Conservation (phyloP, 2,329 filamentous ascomycete genomes). For the Ophiocordyceps unilateralis region DNA sequence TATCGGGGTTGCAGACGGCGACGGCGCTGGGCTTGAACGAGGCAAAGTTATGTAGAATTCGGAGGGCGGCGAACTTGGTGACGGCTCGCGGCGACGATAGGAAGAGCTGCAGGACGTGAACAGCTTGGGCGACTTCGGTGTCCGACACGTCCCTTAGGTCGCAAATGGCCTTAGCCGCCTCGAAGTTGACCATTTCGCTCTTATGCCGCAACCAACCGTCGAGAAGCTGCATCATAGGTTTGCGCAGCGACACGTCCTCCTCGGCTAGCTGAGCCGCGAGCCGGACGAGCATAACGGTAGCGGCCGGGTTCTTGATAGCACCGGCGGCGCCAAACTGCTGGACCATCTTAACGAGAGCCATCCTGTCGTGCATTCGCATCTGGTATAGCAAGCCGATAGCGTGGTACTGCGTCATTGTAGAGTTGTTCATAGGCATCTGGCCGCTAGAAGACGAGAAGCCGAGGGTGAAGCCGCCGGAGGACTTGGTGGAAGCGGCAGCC, state of each 20-base stretch:
- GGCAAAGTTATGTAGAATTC: slow-evolving; percentile 90
- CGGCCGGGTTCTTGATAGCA: slow-evolving; percentile 86
- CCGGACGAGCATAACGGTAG: slow-evolving; percentile 80
- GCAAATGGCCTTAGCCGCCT: slow-evolving; percentile 95
- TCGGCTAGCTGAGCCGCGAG: slow-evolving; percentile 86
- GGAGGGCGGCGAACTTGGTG: slow-evolving; percentile 92
- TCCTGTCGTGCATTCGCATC: slow-evolving; percentile 92
- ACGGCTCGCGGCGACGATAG: slow-evolving; percentile 87
- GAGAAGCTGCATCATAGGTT: slow-evolving; percentile 92
- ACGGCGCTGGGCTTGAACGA: slow-evolving; percentile 92
- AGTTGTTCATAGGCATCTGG: slow-evolving; percentile 70
- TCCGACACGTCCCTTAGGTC: slow-evolving; percentile 88
- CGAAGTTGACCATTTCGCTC: slow-evolving; percentile 99
- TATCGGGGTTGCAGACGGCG: slow-evolving; percentile 88
- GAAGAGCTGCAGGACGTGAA: slow-evolving; percentile 92
- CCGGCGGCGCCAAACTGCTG: slow-evolving; percentile 90
- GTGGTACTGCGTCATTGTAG: slow-evolving; percentile 97
- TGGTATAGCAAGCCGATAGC: slow-evolving; percentile 94
- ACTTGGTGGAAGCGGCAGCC: slow-evolving; percentile 79
- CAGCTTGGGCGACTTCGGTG: slow-evolving; percentile 75
- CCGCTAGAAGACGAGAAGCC: slow-evolving; percentile 73
- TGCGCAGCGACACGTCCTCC: slow-evolving; percentile 75
- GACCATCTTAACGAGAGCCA: slow-evolving; percentile 99
- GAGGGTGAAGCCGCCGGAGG: slow-evolving; percentile 74
- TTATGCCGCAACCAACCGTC: slow-evolving; percentile 96